Base-by-base conservation (phyloP, 2,329 filamentous ascomycete species). In the Monilinia laxa region DNA sequence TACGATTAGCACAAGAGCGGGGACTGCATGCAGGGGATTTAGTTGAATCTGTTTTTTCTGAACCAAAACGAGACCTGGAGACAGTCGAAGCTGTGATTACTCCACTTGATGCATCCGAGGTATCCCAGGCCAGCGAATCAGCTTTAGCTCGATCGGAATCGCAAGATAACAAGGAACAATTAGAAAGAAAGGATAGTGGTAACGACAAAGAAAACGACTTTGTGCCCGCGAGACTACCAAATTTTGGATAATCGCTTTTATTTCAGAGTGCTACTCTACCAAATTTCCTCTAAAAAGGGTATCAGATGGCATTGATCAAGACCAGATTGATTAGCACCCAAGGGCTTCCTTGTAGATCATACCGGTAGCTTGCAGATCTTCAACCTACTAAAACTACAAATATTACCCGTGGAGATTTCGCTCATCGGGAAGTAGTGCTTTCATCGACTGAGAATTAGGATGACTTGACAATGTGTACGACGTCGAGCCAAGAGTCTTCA, bases 311-410 rank as follows among this genome's bases (percentile, higher is more conserved):
- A 16, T 42, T 42, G 40, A 58, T 90, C 91, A 3, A 87, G 85
- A 68, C 89, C 91, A 55, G 86, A 89, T 72, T 82, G 20, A 28
- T 80, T 97, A 23, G 89, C 92, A 0, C 93, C 93, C 1, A 80
- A 83, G 72, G 88, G 85, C 54, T 82, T 97, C 6, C 40, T 88
- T 91, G 60, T 87, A 93, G 74, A 94, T 91, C 12, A 14, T 68
- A 96, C 90, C 0, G 92, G 92, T 64, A 98, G 93, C 6, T 93
- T 92, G 9, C 90, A 97, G 74, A 87, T 97, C n/a, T 85, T 98
- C 62, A 87, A 93, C 10, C 82, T 97, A 11, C 89, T 91, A 0
- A 91, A 97, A 76, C 87, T 97, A 54, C 88, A 75, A 82, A 83
- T n/a, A 83, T 87, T 14, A 87, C 98, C 72, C 92, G 86, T 64